phyloP scores from a whole-genome alignment of 192 early-diverging fungal genomes.

The Coemansia sp. region DNA sequence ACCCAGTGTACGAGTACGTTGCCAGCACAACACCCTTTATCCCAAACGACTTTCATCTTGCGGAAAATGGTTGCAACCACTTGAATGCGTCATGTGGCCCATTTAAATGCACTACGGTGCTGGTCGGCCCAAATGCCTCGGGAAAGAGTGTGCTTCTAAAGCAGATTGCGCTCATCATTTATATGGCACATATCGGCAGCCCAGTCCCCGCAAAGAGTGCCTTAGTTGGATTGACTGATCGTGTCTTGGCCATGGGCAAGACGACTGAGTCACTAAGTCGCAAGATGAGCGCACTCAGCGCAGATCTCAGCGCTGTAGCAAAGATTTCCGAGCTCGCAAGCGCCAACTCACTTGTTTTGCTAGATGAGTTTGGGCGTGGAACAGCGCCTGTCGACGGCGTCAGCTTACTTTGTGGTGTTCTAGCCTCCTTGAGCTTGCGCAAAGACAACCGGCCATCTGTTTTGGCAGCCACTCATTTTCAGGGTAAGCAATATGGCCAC shows the following conservation, averaged over 20 bases:
- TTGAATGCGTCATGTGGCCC: background rate
- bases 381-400: conserved; percentile 67
- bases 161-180: conserved; percentile 77
- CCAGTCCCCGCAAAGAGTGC: conserved; percentile 81
- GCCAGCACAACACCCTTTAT: conserved; percentile 69
- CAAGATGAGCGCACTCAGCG: conserved; percentile 32
- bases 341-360: conserved; percentile 26
- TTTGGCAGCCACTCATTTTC: conserved; percentile 86
- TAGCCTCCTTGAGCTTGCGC: conserved; percentile 61
- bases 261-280: conserved; percentile 35
- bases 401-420: conserved; percentile 72
- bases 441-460: conserved; percentile 64
- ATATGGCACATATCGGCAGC: conserved; percentile 90
- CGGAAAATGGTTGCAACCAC: conserved; percentile 25
- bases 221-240: conserved; percentile 73
- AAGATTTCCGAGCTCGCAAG: conserved; percentile 14
- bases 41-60: conserved; percentile 68
- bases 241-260: conserved; percentile 68
- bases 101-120: conserved; percentile 59
- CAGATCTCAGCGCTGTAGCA: conserved; percentile 21
- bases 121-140: conserved; percentile 85
- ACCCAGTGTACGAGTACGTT: conserved; percentile 60
- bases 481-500: conserved; percentile 58
- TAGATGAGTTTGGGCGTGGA: conserved; percentile 54
- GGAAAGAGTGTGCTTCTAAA: conserved; percentile 80